Base-by-base conservation (phyloP, 2,329 filamentous ascomycete species). In the Colletotrichum navitas region DNA sequence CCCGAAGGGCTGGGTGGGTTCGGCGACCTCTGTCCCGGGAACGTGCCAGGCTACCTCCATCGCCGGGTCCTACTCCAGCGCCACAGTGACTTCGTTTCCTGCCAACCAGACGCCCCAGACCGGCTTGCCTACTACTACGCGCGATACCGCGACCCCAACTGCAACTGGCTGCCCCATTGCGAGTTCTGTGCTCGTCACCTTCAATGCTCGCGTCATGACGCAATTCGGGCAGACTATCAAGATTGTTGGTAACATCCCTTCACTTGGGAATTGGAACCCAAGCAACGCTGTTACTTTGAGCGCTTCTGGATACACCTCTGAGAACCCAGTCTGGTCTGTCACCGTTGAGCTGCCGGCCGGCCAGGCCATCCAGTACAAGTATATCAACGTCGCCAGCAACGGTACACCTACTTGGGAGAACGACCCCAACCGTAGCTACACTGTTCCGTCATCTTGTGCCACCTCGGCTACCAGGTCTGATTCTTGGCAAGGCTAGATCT, bases 301-400 rank as follows among this genome's bases (percentile, higher is more conserved):
- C 56, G 88, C 91, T 2, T 82, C 81, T 21, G 76, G 83, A 24
- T 94, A 94, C 77, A 91, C 89, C 0, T 75, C 81, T 2, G 80
- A 78, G 43, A 89, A 91, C 75, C 89, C 88, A 0, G 74, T 92
- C 7, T 94, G 92, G 92, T 85, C 81, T 56, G 84, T 80, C 0
- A 87, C 86, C 0, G 77, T 93, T 36, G 82, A 81, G 1, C 79
- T 94, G 21, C 80, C 83, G 0, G 84, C 88, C 0, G 91, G 91
- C 2, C 83, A 84, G 59, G 81, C 79, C 3, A 82, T 94, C 54
- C 76, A 89, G 81, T 94, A 93, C 79, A 93, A 94, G 82, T 94
- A 89, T 77, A 87, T 94, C 75, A 87, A 88, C 61, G 85, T 91
- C 52, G 83, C 84, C 69, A 76, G 80, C 1, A 85, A 87, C 75